phyloP scores from a whole-genome alignment of 2,329 filamentous ascomycete species.

The Verticillium dahliae region DNA sequence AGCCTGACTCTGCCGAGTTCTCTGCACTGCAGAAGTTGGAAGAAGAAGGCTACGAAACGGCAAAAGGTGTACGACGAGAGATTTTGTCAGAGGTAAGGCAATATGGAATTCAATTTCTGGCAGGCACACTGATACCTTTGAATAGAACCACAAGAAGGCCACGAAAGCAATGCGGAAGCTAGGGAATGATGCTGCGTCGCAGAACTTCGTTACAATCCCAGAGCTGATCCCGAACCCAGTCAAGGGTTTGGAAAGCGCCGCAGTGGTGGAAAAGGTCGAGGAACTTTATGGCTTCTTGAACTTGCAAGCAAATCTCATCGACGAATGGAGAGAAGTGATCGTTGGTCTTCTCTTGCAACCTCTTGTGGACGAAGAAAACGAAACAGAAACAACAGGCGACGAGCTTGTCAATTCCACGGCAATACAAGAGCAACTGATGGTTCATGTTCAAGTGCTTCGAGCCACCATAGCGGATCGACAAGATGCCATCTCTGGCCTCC shows the following conservation, averaged over 20 bases:
- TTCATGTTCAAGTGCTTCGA: slow-evolving; percentile 74
- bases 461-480: slow-evolving; percentile 73
- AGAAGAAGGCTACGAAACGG: slow-evolving; percentile 65
- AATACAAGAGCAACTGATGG: slow-evolving; percentile 81
- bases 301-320: slow-evolving; percentile 62
- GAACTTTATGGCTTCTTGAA: slow-evolving; percentile 61
- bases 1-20: slow-evolving; percentile 62
- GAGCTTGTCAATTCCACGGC: slow-evolving; percentile 86
- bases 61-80: slow-evolving; percentile 71
- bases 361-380: slow-evolving; percentile 75
- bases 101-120: slow-evolving; percentile 8
- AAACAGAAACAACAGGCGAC: slow-evolving; percentile 71
- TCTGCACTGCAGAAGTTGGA: slow-evolving; percentile 63
- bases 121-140: background rate
- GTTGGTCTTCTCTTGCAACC: slow-evolving; percentile 65
- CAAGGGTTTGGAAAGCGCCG: slow-evolving; percentile 66
- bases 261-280: slow-evolving; percentile 60
- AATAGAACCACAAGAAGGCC: slow-evolving; percentile 41
- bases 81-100: slow-evolving; percentile 54
- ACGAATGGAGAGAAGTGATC: slow-evolving; percentile 69
- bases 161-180: slow-evolving; percentile 59
- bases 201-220: slow-evolving; percentile 57
- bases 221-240: slow-evolving; percentile 43
- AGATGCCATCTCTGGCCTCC: slow-evolving; percentile 67
- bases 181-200: slow-evolving; percentile 40